phyloP scores from a whole-genome alignment of 2,329 filamentous ascomycete species.

The Pseudopyrenochaeta lycopersici region DNA sequence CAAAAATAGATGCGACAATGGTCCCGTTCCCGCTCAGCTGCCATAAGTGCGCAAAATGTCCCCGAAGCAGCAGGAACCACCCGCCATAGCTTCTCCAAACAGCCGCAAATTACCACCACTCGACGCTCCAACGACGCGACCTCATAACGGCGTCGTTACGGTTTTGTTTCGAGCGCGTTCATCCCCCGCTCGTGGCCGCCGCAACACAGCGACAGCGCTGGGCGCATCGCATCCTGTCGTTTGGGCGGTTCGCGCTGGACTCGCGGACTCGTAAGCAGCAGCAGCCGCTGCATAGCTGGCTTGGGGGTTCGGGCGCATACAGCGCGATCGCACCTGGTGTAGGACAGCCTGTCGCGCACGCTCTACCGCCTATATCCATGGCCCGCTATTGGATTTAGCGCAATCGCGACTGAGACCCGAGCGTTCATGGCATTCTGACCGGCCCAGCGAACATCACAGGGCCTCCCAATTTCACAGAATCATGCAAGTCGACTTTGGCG shows the following conservation, averaged over 20 bases:
- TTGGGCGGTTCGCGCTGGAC: conserved; percentile 26
- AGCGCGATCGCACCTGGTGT: not conserved
- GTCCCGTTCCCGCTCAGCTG: conserved; percentile 19
- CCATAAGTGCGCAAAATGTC: conserved; percentile 34
- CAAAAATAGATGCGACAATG: conserved; percentile 26
- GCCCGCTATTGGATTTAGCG: conserved; percentile 31
- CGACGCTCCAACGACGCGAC: conserved; percentile 24
- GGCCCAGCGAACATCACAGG: conserved; percentile 28
- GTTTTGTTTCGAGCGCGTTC: conserved; percentile 14
- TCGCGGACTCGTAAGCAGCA: conserved; percentile 22
- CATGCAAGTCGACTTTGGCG: conserved; percentile 52
- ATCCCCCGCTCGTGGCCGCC: conserved; percentile 5
- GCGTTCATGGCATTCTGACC: conserved; percentile 44
- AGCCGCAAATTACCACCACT: conserved; percentile 40
- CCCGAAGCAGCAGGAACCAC: conserved; percentile 32
- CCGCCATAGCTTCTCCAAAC: conserved; percentile 24
- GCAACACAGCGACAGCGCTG: conserved; percentile 29
- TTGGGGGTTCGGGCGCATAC: not conserved
- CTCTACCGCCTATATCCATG: conserved; percentile 22
- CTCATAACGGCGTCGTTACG: conserved; percentile 12
- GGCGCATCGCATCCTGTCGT: conserved; percentile 40
- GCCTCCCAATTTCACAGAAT: conserved; percentile 32
- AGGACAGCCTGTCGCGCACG: conserved; percentile 13
- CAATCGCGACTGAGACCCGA: conserved; percentile 25
- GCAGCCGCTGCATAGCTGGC: conserved; percentile 10